Evolutionary conservation across 208 protist species (phyloP).

Genomic region (Trypanosomatidae sp.): DNA sequence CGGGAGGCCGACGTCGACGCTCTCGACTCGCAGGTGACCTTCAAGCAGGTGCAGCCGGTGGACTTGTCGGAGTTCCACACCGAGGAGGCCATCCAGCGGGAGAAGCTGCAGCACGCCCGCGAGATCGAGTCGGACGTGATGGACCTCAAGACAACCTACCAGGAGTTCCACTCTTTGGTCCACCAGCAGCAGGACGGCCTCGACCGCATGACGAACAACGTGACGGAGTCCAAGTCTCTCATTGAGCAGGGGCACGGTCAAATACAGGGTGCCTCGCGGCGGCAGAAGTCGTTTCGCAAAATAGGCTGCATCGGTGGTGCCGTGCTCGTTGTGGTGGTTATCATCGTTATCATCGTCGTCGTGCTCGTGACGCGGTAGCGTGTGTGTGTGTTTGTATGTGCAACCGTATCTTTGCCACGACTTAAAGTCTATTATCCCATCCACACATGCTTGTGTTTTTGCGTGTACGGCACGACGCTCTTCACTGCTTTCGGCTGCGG

Average conservation of each 20-base stretch:
- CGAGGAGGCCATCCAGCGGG: constrained; percentile 71
- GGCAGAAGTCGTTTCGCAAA: constrained; percentile 63
- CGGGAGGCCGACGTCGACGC: constrained; percentile 12
- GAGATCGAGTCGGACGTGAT: constrained; percentile 79
- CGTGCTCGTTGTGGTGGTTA: constrained; percentile 49
- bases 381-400: neutral
- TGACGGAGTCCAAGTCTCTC: constrained; percentile 49
- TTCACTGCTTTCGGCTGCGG: no score
- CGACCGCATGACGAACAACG: constrained; percentile 52
- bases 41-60: constrained; percentile 45
- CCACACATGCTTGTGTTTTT: no score
- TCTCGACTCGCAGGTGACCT: constrained; percentile 32
- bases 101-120: constrained; percentile 58
- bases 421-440: no score
- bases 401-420: no score
- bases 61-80: constrained; percentile 68
- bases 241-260: constrained; percentile 61
- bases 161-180: constrained; percentile 74
- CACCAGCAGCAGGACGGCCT: constrained; percentile 68
- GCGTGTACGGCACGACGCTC: no score
- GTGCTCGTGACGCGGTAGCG: constrained; percentile 2
- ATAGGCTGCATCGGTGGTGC: constrained; percentile 55
- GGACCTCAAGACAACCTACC: constrained; percentile 71
- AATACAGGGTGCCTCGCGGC: constrained; percentile 47
- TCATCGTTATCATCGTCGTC: constrained; percentile 55